A percentile compares a stretch with the other conserved stretches of the same genome.
phyloP scores from a whole-genome alignment of 2,329 filamentous ascomycete genomes.

The Aspergillus sp. region DNA sequence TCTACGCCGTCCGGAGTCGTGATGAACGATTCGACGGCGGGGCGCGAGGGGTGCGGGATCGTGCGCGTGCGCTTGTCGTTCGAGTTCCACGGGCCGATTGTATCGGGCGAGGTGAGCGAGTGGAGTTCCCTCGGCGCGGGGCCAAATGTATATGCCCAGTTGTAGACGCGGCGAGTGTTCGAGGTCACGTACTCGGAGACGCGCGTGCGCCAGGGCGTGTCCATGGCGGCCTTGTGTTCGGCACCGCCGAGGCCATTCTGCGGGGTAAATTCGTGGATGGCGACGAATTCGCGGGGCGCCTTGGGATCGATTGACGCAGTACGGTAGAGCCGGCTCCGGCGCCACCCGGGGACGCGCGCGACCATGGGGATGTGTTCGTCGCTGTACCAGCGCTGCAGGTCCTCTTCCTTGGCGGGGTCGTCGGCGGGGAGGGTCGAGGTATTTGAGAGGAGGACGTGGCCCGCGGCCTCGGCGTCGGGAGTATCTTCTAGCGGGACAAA shows the following conservation, averaged over 20 bases:
- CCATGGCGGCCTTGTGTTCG: conserved; percentile 66
- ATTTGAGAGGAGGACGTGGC: conserved; percentile 66
- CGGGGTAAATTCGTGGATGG: conserved; percentile 73
- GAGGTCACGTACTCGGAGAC: conserved; percentile 63
- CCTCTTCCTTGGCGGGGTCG: conserved; percentile 59
- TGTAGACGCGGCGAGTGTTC: conserved; percentile 65
- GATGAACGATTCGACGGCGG: conserved; percentile 69
- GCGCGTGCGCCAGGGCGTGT: conserved; percentile 65
- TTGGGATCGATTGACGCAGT: conserved; percentile 66
- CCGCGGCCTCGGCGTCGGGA: conserved; percentile 62
- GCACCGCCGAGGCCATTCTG: conserved; percentile 68
- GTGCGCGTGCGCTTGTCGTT: conserved; percentile 62
- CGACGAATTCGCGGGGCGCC: conserved; percentile 62
- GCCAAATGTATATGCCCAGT: conserved; percentile 80
- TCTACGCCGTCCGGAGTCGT: conserved; percentile 69
- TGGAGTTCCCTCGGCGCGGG: conserved; percentile 71
- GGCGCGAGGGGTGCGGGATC: conserved; percentile 45
- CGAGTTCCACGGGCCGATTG: conserved; percentile 57
- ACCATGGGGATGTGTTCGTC: conserved; percentile 76
- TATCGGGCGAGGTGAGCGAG: conserved; percentile 55
- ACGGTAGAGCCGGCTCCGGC: conserved; percentile 71
- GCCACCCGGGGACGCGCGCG: conserved; percentile 76
- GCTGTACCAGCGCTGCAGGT: conserved; percentile 70
- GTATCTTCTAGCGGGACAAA: conserved; percentile 66
- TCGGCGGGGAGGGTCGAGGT: conserved; percentile 63